phyloP scores from a whole-genome alignment of 2,329 filamentous ascomycete genomes.

The Penicillium frequentans region DNA sequence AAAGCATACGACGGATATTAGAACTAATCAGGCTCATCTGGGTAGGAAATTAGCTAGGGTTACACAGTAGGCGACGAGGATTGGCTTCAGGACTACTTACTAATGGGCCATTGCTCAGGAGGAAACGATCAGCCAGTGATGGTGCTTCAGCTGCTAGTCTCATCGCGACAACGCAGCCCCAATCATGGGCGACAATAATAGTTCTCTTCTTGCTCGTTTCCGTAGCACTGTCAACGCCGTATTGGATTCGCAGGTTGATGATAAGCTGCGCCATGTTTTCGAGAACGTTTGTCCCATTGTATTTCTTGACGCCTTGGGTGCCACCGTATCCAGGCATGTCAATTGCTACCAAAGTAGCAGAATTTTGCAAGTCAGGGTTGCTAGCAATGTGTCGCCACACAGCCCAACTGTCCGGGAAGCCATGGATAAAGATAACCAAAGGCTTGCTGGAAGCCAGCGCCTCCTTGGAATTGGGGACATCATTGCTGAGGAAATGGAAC shows the following conservation, averaged over 20 bases:
- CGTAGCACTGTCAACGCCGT: conserved; percentile 37
- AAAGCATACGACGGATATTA: conserved; percentile 43
- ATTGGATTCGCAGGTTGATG: conserved; percentile 49
- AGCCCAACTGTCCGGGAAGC: conserved; percentile 60
- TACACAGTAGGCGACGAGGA: neutral
- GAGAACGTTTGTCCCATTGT: conserved; percentile 52
- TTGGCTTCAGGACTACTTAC: conserved; percentile 40
- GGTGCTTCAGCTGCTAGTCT: conserved; percentile 60
- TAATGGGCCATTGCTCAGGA: conserved; percentile 55
- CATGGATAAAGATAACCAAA: conserved; percentile 58
- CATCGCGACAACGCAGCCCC: conserved; percentile 54
- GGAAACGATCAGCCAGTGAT: conserved; percentile 56
- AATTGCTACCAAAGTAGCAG: conserved; percentile 53
- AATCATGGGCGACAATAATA: conserved; percentile 56
- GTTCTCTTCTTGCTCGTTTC: conserved; percentile 42
- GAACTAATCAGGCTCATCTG: conserved; percentile 45
- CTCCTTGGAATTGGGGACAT: conserved; percentile 22
- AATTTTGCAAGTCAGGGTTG: conserved; percentile 37
- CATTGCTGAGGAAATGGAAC: conserved; percentile 56
- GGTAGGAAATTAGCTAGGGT: neutral
- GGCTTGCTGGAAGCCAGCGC: conserved; percentile 28
- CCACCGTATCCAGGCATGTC: conserved; percentile 62
- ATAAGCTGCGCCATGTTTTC: conserved; percentile 57
- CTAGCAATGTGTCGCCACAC: conserved; percentile 54
- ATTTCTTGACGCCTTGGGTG: conserved; percentile 52